Evolutionary conservation across 768 basidiomycete genomes (phyloP).

Genomic region (Agrocybe pediades): DNA sequence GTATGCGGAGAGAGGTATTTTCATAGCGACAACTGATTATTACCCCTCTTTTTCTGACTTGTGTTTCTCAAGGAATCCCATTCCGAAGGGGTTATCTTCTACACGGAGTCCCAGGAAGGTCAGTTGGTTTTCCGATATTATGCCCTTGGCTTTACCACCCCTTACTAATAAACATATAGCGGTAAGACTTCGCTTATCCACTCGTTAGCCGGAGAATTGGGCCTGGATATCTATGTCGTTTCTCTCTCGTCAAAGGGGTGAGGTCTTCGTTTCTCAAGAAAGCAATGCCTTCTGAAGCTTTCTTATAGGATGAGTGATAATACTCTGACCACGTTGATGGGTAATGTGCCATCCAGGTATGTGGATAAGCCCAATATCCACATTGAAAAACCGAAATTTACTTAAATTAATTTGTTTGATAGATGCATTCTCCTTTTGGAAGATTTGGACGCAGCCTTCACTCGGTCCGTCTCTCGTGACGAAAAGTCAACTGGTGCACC

Average conservation of each 20-base stretch:
- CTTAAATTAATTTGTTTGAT: constrained; percentile 2
- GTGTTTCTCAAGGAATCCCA: constrained; percentile 63
- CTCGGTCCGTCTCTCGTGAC: constrained; percentile 84
- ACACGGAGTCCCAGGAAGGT: constrained; percentile 88
- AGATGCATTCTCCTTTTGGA: constrained; percentile 93
- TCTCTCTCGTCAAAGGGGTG: constrained; percentile 88
- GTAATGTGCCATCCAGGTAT: constrained; percentile 81
- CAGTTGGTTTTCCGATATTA: constrained; percentile 10
- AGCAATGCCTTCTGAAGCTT: constrained; percentile 11
- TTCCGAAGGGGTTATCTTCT: constrained; percentile 86
- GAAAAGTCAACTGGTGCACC: constrained; percentile 76
- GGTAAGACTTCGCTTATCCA: constrained; percentile 88
- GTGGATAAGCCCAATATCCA: constrained; percentile 10
- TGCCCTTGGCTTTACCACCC: not conserved
- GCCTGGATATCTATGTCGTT: constrained; percentile 90
- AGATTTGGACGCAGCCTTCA: constrained; percentile 92
- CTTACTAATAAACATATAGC: constrained; percentile 35
- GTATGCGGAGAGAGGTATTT: constrained; percentile 90
- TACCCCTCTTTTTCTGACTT: constrained; percentile 11
- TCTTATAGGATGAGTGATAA: constrained; percentile 82
- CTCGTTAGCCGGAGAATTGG: constrained; percentile 81
- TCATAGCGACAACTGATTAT: constrained; percentile 16
- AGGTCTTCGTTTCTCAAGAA: constrained; percentile 17
- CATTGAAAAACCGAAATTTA: constrained; percentile 1
- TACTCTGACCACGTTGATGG: constrained; percentile 85